Evolutionary conservation across 345 rosid species (phyloP), one percentile per base, ranked within the genome.

Genomic region (Geranium brycei): DNA sequence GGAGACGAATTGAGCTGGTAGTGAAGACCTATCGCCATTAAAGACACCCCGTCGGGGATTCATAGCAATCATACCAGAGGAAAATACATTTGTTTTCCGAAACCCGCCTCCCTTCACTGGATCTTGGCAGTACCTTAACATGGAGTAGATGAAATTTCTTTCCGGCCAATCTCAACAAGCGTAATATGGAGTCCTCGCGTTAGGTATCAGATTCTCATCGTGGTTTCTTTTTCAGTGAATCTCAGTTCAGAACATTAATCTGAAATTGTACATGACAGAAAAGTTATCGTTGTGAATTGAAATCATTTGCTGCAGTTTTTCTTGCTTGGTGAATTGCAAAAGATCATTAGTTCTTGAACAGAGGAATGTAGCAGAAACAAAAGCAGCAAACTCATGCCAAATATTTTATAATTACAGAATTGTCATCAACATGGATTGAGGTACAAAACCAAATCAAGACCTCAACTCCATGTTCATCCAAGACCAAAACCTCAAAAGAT

Each of bases 21-120:
- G 96, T 93, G 59, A 88, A 78, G 83, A 87, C 92, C 7, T 92
- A 78, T 73, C 95, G 95, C 62, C 96, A 86, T 71, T 85, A 79
- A 89, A 68, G 57, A 18, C 65, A 2, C 19, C 13, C 12, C 28
- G 1, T 6, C 11, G 13, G 15, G 53, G 53, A 47, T 47, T 47
- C 53, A 47, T 47, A 8, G 53, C 53, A 8, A 47, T 8, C 14
- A 2, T 47, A 47, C 53, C 53, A 13, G 13, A 8, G 13, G 53
- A 47, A 47, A 47, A 7, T 2, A 7, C 14, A 47, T 47, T 15
- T 47, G 14, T 47, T 13, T 47, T 47, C 13, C 3, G 3, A 47
- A 15, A 2, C 11, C 53, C 7, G 11, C 3, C 15, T 13, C 53
- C 7, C 53, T 47, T 47, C 53, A 13, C 12, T 11, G 11, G 12